A percentile compares a stretch with the other conserved stretches of the same genome.
phyloP scores from a whole-genome alignment of 2,329 filamentous ascomycete genomes.

The Exophiala sideris region DNA sequence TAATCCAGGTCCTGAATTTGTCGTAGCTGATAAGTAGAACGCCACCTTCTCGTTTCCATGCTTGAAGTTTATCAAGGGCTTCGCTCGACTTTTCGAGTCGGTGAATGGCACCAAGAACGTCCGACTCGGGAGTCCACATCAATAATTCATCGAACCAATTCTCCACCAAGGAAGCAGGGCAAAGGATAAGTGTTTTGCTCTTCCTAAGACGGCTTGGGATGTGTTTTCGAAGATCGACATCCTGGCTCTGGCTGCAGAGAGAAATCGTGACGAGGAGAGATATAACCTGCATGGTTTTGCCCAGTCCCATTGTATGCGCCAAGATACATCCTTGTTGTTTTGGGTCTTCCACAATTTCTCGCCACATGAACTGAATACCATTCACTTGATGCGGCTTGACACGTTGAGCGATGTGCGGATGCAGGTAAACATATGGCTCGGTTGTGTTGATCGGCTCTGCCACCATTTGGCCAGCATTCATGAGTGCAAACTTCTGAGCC shows the following conservation, averaged over 20 bases:
- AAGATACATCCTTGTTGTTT: slow-evolving; percentile 72
- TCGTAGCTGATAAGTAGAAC: slow-evolving; percentile 74
- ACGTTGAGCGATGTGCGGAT: slow-evolving; percentile 57
- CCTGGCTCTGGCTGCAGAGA: slow-evolving; percentile 59
- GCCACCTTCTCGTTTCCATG: slow-evolving; percentile 55
- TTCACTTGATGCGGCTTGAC: slow-evolving; percentile 79
- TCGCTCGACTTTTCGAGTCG: slow-evolving; percentile 8
- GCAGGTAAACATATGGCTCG: slow-evolving; percentile 50
- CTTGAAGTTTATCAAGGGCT: background rate
- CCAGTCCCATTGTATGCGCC: slow-evolving; percentile 86
- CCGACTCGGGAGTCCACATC: slow-evolving; percentile 60
- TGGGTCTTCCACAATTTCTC: slow-evolving; percentile 66
- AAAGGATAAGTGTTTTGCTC: slow-evolving; percentile 68
- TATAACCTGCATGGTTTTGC: slow-evolving; percentile 90
- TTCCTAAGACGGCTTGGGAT: slow-evolving; percentile 63
- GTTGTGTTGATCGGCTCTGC: slow-evolving; percentile 41
- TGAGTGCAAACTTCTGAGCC: slow-evolving; percentile 32
- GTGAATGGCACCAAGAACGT: slow-evolving; percentile 52
- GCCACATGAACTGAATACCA: slow-evolving; percentile 86
- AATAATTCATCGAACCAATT: slow-evolving; percentile 81
- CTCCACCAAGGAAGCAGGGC: slow-evolving; percentile 68
- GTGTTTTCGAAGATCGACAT: slow-evolving; percentile 58
- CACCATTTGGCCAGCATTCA: slow-evolving; percentile 43
- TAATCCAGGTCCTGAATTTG: slow-evolving; percentile 52
- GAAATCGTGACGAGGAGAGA: slow-evolving; percentile 74